phyloP scores from a whole-genome alignment of 805 yeast species.

The Candida argentea region DNA sequence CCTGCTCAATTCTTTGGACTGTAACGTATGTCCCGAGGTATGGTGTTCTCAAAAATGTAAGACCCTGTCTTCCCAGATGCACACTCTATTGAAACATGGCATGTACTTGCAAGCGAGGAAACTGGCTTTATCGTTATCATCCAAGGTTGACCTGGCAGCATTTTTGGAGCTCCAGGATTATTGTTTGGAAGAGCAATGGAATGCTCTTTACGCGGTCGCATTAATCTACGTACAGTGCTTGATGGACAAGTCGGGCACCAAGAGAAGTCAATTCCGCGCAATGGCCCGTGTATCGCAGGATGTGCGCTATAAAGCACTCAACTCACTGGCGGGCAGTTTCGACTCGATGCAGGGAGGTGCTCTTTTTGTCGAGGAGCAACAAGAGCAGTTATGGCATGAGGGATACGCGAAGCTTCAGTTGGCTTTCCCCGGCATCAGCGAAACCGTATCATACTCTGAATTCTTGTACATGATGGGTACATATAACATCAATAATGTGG shows the following conservation, averaged over 20 bases:
- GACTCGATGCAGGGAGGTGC: conserved; percentile 46
- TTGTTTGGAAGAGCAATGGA: conserved; percentile 58
- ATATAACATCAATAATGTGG: conserved; percentile 64
- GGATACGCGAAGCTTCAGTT: conserved; percentile 42
- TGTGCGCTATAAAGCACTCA: conserved; percentile 47
- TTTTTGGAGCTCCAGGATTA: conserved; percentile 51
- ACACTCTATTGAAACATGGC: conserved; percentile 49
- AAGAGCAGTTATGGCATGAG: conserved; percentile 47
- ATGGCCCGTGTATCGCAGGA: conserved; percentile 67
- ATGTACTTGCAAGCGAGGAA: conserved; percentile 21
- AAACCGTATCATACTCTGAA: conserved; percentile 35
- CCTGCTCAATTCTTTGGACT: conserved; percentile 45
- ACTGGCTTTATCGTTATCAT: conserved; percentile 12
- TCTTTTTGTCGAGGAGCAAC: conserved; percentile 44
- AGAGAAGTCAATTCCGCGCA: conserved; percentile 40
- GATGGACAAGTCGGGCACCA: conserved; percentile 31
- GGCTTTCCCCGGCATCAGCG: conserved; percentile 33
- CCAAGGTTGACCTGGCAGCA: conserved; percentile 31
- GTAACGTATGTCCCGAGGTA: conserved; percentile 51
- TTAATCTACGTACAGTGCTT: conserved; percentile 39
- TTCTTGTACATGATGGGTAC: conserved; percentile 58
- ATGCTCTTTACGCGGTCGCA: conserved; percentile 57
- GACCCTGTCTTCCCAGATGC: conserved; percentile 33
- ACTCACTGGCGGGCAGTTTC: conserved; percentile 44
- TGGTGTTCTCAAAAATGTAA: conserved; percentile 68